phyloP scores from a whole-genome alignment of 805 yeast genomes.

The Lachancea kluyveri region DNA sequence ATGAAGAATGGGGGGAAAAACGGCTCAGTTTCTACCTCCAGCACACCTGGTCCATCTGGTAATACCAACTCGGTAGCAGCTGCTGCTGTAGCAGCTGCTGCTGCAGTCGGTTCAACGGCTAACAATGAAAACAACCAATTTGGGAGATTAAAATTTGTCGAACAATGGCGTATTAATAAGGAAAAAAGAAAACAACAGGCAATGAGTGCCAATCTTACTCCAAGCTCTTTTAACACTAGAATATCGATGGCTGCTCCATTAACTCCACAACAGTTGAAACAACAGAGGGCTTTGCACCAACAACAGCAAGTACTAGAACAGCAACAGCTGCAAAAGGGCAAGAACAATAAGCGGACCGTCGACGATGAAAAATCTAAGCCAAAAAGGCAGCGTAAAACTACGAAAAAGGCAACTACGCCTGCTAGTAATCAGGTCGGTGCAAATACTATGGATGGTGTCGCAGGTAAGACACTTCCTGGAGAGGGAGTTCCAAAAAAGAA shows the following conservation, averaged over 20 bases:
- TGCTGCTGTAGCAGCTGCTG: slow-evolving; percentile 34
- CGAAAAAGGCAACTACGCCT: slow-evolving; percentile 22
- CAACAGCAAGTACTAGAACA: slow-evolving; percentile 26
- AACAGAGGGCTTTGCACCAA: slow-evolving; percentile 26
- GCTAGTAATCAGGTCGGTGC: no score
- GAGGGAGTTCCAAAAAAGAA: slow-evolving; percentile 25
- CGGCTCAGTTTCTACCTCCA: slow-evolving; percentile 9
- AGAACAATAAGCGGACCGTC: slow-evolving; percentile 4
- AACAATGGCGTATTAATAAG: slow-evolving; percentile 70
- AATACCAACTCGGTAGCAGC: slow-evolving; percentile 32
- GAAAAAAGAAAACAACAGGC: slow-evolving; percentile 45
- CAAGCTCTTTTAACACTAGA: slow-evolving; percentile 26
- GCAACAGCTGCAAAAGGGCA: slow-evolving; percentile 12
- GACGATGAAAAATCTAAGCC: slow-evolving; percentile 22
- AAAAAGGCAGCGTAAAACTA: slow-evolving; percentile 27
- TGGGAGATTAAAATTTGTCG: slow-evolving; percentile 80
- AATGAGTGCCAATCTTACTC: slow-evolving; percentile 21
- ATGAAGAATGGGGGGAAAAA: slow-evolving; percentile 8
- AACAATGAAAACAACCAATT: slow-evolving; percentile 52
- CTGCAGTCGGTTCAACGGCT: slow-evolving; percentile 32
- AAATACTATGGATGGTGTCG: no score
- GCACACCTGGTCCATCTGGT: slow-evolving; percentile 21
- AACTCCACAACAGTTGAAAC: slow-evolving; percentile 25
- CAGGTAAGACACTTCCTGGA: no score
- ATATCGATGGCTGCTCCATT: slow-evolving; percentile 29